Evolutionary conservation across 192 early-diverging fungal genomes (phyloP).

Genomic region (Coemansia asiatica): DNA sequence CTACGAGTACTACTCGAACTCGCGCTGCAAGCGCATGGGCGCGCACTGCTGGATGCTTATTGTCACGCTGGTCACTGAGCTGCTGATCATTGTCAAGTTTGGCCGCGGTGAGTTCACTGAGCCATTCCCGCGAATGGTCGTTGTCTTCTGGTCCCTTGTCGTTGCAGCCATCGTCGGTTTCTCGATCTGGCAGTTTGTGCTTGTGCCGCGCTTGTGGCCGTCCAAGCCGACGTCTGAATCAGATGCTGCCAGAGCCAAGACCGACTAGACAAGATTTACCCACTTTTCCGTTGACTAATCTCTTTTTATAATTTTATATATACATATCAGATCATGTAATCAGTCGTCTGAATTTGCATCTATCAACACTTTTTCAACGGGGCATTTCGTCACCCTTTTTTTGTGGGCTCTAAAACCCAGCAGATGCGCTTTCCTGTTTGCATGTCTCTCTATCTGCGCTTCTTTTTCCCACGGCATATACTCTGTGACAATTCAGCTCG

Average conservation of each 20-base stretch:
- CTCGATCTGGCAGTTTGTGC: conserved; percentile 73
- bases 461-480: no score
- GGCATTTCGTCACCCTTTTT: no score
- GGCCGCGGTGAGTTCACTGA: conserved; percentile 80
- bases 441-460: no score
- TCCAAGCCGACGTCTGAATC: neutral
- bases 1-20: conserved; percentile 82
- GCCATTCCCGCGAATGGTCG: conserved; percentile 69
- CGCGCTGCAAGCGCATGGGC: conserved; percentile 84
- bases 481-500: no score
- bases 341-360: neutral
- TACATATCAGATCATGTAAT: no score
- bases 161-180: conserved; percentile 62
- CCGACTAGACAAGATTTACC: neutral
- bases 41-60: conserved; percentile 91
- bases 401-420: no score
- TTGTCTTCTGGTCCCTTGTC: conserved; percentile 75
- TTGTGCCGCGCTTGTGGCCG: conserved; percentile 30
- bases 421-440: no score
- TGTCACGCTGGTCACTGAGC: conserved; percentile 84
- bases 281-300: no score
- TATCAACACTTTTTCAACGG: neutral
- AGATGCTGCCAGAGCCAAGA: conserved; percentile 2
- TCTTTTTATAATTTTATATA: no score
- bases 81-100: conserved; percentile 91